Conservation (phyloP, 2,329 filamentous ascomycete species). For the Mycosphaerella arachidis region DNA sequence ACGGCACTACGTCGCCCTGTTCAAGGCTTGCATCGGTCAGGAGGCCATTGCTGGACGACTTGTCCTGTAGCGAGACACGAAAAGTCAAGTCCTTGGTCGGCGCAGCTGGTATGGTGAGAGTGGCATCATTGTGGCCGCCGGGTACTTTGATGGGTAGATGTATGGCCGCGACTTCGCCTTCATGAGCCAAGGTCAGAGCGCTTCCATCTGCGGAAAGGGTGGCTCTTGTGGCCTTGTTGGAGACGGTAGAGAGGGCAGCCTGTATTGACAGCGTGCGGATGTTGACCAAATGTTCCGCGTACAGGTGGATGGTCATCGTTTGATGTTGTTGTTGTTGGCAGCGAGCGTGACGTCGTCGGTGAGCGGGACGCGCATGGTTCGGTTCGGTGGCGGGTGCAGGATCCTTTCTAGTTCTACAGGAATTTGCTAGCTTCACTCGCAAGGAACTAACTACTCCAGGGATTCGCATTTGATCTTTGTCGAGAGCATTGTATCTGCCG, state of each 20-base stretch:
- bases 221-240: slow-evolving; percentile 41
- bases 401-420: not conserved
- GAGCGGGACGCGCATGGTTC: slow-evolving; percentile 5
- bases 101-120: slow-evolving; percentile 48
- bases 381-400: not conserved
- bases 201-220: slow-evolving; percentile 43
- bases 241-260: slow-evolving; percentile 46
- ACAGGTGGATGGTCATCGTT: slow-evolving; percentile 41
- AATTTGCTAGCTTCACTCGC: not conserved
- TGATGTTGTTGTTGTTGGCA: too few relatives aligned
- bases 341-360: too few relatives aligned
- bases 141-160: slow-evolving; percentile 45
- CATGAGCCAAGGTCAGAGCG: slow-evolving; percentile 43
- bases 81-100: slow-evolving; percentile 50
- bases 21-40: slow-evolving; percentile 15
- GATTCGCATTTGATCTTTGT: not conserved
- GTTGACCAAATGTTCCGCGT: slow-evolving; percentile 58
- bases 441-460: not conserved
- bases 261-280: slow-evolving; percentile 58
- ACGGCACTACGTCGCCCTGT: slow-evolving; percentile 39
- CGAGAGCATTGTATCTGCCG: not conserved
- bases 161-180: slow-evolving; percentile 42
- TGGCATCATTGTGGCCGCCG: slow-evolving; percentile 36
- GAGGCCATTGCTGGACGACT: slow-evolving; percentile 12
- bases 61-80: slow-evolving; percentile 50